Evolutionary conservation across 305 asterid genomes (phyloP), one percentile per base, ranked within the genome.

Genomic region (Ruellia speciosa): DNA sequence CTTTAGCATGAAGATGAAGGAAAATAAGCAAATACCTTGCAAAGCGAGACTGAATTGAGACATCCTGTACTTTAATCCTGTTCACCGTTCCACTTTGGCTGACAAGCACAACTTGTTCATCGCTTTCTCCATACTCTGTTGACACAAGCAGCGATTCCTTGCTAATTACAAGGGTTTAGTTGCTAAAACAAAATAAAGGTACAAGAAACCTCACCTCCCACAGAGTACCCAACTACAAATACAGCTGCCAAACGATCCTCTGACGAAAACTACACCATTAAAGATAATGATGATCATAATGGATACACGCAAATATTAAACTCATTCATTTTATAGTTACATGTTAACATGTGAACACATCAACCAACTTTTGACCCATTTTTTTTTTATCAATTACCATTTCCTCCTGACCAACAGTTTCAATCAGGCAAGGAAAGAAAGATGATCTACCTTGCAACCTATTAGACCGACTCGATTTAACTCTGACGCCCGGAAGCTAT

Each of bases 51-150:
- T 92, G 99, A 51, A 88, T 76, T 52, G 97, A 88, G 71, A 92
- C 84, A 35, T 92, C 97, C 58, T 82, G 82, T 69, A 92, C 97
- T 79, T 92, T 92, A 53, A 92, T 88, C 70, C 99, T 83, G 77
- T 92, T 88, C 37, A 88, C 97, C 2, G 95, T 88, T 79, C 99
- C 99, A 74, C 96, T 92, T 68, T 92, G 99, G 81, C 99, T 92
- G 54, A 88, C 97, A 64, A 88, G 83, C 70, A 92, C 99, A 67
- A 92, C 88, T 70, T 92, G 96, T 71, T 92, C 97, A 61, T 88
- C 96, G 62, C 96, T 88, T 68, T 86, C 97, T 67, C 96, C 95
- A 63, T 88, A 96, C 56, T 88, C 99, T 84, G 81, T 65, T 24
- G 59, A 64, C 8, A 73, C 14, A 43, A 68, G 28, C 19, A 34